Evolutionary conservation across 129 eudicot genomes (phyloP).

Genomic region (Erigeron canadensis): DNA sequence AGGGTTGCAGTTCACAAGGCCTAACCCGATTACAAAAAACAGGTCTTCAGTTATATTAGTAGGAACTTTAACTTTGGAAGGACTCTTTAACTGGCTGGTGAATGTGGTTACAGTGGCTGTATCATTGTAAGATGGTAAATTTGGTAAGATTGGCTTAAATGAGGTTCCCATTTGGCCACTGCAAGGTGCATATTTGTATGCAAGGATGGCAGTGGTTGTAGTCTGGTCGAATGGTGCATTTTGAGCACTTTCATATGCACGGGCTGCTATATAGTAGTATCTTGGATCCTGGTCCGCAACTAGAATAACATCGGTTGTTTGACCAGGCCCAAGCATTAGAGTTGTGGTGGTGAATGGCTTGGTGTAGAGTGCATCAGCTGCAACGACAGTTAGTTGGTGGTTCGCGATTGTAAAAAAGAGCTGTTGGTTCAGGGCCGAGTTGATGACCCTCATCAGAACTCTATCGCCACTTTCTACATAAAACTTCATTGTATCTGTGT

Average conservation of each 20-base stretch:
- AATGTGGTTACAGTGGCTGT: constrained; percentile 48
- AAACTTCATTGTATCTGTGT: constrained; percentile 42
- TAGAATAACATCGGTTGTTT: constrained; percentile 60
- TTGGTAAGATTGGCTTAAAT: constrained; percentile 37
- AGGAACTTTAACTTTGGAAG: constrained; percentile 38
- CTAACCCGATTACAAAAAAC: constrained; percentile 52
- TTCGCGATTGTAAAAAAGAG: constrained; percentile 61
- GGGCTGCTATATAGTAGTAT: constrained; percentile 66
- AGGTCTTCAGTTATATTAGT: constrained; percentile 41
- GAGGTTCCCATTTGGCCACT: background rate
- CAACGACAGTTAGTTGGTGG: constrained; percentile 57
- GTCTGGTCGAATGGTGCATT: constrained; percentile 57
- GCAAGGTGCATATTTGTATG: constrained; percentile 42
- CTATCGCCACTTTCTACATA: constrained; percentile 51
- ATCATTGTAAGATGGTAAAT: constrained; percentile 57
- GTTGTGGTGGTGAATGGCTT: constrained; percentile 50
- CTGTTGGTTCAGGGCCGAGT: constrained; percentile 64
- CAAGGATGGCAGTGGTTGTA: constrained; percentile 60
- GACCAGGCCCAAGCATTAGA: constrained; percentile 65
- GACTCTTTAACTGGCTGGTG: constrained; percentile 41
- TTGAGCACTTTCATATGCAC: constrained; percentile 50
- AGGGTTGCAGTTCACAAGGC: constrained; percentile 51
- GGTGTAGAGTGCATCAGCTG: constrained; percentile 51
- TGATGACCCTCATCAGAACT: constrained; percentile 64
- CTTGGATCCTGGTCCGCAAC: constrained; percentile 54